Evolutionary conservation across 1,284 basidiomycete genomes (phyloP), one percentile per base, ranked within the genome.

Genomic region (Melampsora larici-populina): DNA sequence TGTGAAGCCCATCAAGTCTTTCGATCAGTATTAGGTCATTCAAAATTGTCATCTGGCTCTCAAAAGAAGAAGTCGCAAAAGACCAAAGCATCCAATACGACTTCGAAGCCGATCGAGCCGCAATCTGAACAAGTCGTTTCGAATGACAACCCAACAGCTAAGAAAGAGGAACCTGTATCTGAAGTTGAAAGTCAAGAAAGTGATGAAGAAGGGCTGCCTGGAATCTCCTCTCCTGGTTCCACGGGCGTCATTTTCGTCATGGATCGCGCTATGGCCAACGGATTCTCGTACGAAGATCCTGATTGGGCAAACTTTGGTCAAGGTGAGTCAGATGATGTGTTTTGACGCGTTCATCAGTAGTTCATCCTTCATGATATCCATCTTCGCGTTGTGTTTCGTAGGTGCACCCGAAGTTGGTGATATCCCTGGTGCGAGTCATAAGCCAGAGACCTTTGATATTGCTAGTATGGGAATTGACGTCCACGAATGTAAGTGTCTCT

Each of bases 381-480:
- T 18, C 43, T 26, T 51, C 9, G 21, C 33, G 24, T 55, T 43
- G 26, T 33, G 7, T 60, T n/a, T 29, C 36, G 26, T n/a, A 85
- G 93, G 93, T 74, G 93, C 92, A 6, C 93, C 93, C 1, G 93
- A 95, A 84, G 82, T 83, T 66, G 78, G 77, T 77, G 88, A 89
- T 13, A 90, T 97, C 78, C 92, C 92, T 1, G 88, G 89, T 68
- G 91, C 90, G 1, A 87, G 89, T 0, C 84, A 87, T 29, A 89
- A 92, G 51, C 90, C 90, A 0, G 86, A 87, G 4, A 86, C 86
- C 6, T 84, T 87, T 73, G 84, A 86, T 67, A 87, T 96, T 77
- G 84, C 87, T 43, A 82, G 91, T 68, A 89, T 82, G 51, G 84
- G 84, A 2, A 80, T 90, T 33, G 84, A 83, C 29, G 82, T 88